A percentile compares a stretch with the other conserved stretches of the same genome.
Evolutionary conservation across 331 rosid species (phyloP).

Genomic region (Quercus tomentella): DNA sequence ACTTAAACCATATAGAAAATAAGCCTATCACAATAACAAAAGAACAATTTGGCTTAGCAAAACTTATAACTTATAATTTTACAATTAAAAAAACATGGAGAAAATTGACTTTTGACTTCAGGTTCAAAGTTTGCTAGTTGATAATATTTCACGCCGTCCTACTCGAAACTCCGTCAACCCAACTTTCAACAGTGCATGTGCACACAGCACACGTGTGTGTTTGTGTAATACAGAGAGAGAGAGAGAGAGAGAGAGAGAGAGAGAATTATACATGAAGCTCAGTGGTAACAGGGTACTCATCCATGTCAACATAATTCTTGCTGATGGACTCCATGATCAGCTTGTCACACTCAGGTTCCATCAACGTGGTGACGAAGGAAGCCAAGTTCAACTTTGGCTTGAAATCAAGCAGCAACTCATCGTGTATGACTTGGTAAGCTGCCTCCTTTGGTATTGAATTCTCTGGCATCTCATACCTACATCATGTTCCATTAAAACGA

Average conservation of each 20-base stretch:
- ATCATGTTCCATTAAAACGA: not conserved
- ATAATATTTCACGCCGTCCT: not conserved
- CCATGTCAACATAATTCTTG: slow-evolving; percentile 86
- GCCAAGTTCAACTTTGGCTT: slow-evolving; percentile 65
- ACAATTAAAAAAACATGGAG: no score
- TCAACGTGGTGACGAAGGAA: slow-evolving; percentile 73
- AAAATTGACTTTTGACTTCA: not conserved
- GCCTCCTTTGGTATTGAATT: slow-evolving; percentile 63
- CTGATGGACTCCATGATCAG: slow-evolving; percentile 64
- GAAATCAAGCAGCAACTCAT: slow-evolving; percentile 63
- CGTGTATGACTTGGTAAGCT: slow-evolving; percentile 61
- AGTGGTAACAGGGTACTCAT: slow-evolving; percentile 81
- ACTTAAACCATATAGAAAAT: no score
- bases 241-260: not conserved
- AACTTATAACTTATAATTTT: no score
- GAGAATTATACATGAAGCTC: slow-evolving; percentile 49
- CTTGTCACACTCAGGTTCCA: slow-evolving; percentile 72
- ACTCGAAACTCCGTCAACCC: not conserved
- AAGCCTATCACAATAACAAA: no score
- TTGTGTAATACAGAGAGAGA: not conserved
- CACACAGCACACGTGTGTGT: not conserved
- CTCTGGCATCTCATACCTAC: slow-evolving; percentile 45
- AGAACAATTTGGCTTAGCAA: no score
- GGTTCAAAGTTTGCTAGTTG: not conserved
- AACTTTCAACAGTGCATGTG: not conserved